Evolutionary conservation across 164 flowering plant genomes (phyloP).

Genomic region (Piper longum): DNA sequence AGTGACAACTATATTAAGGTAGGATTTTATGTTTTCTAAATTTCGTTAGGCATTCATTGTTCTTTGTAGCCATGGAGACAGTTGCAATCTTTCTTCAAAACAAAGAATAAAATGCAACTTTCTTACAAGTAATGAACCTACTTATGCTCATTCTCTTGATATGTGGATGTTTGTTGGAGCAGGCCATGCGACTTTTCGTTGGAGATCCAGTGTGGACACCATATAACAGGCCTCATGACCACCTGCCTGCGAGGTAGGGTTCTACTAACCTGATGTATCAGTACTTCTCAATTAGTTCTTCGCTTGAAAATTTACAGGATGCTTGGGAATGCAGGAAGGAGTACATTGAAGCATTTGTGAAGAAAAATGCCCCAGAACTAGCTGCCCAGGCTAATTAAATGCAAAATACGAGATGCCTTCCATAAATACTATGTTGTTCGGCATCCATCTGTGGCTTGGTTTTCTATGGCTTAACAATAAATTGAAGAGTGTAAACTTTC

Average conservation of each 20-base stretch:
- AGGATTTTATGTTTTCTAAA: constrained; percentile 1
- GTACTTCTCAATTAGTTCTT: background rate
- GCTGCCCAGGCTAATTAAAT: constrained; percentile 19
- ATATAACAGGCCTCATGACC: constrained; percentile 86
- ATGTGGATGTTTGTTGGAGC: background rate
- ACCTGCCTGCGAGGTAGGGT: constrained; percentile 68
- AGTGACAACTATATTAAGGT: constrained; percentile 94
- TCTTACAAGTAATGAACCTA: too few relatives aligned
- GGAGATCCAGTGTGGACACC: constrained; percentile 99
- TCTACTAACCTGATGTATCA: background rate
- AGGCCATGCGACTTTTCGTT: constrained; percentile 92
- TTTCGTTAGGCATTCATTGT: background rate
- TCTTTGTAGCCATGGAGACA: background rate
- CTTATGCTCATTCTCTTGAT: background rate
- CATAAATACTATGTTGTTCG: too few relatives aligned
- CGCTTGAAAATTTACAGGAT: background rate
- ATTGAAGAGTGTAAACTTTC: too few relatives aligned
- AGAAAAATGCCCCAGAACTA: constrained; percentile 18
- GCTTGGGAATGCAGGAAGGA: constrained; percentile 32
- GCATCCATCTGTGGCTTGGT: too few relatives aligned
- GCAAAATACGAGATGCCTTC: too few relatives aligned
- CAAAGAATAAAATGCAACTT: background rate
- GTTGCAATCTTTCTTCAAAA: too few relatives aligned
- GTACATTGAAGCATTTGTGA: constrained; percentile 34
- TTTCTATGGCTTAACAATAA: too few relatives aligned